Base-by-base conservation (phyloP, 129 eudicot species). In the Solidago caesia region DNA sequence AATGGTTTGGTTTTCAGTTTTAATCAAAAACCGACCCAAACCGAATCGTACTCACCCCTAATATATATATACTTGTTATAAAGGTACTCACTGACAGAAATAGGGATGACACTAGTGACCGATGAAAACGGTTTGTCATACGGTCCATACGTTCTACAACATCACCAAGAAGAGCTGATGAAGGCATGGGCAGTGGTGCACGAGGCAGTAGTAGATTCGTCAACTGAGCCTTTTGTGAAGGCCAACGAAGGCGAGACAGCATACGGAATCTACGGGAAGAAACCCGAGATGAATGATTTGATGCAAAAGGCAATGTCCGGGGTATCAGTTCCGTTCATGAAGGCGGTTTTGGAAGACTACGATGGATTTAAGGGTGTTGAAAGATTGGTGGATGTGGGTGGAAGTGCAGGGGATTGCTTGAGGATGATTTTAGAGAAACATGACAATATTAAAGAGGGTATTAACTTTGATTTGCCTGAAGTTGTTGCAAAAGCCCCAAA, bases 351-450 rank as follows among this genome's bases (percentile, higher is more conserved):
- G 49, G 79, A 71, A 0, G 66, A 72, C 7, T 86, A 80, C 52
- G 87, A 86, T 64, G 90, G 90, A 15, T 86, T 86, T 29, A 14
- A 81, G 0, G 84, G 82, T 11, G 73, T 86, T n/a, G 71, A 72
- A 41, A 75, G 77, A 52, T 43, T 85, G 77, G 89, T 85, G 27
- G 89, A 85, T 82, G 87, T 86, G 27, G 87, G 90, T 64, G 87
- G 90, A 1, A 86, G 87, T 69, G 85, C 83, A 55, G 90, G 90
- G 48, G 90, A 86, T 82, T 86, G 87, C 79, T 43, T 86, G 77
- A 82, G 68, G 83, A 82, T 82, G 90, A 86, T 86, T 39, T 1
- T 86, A 73, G 12, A 64, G 13, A 80, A 86, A 68, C 51, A 77
- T 77, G 14, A 64, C 4, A 55, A 73, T 7, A 77, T 86, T 29